These are phyloP conservation scores for Colletotrichum neosansevieriae DNA, from an alignment of 2,329 filamentous ascomycete genomes.

Conservation along the genomic window DNA sequence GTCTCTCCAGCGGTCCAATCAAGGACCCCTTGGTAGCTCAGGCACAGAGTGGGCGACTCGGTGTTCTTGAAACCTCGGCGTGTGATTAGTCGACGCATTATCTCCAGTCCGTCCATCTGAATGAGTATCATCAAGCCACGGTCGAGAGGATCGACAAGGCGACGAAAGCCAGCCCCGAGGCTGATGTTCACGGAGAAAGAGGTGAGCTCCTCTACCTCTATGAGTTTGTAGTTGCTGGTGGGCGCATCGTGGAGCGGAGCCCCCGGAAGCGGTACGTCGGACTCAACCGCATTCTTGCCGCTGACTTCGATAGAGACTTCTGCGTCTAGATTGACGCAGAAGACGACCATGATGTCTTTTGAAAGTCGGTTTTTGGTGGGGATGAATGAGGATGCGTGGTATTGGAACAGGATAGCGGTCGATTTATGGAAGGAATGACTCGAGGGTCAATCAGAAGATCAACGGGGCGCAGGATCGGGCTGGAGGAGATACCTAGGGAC, in stretches of 20 bases:
- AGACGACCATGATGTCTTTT: neutral
- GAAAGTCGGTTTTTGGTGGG: too few species aligned
- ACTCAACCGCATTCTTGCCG: neutral
- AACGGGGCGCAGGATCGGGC: too few species aligned
- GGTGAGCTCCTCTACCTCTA: neutral
- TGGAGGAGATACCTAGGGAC: too few species aligned
- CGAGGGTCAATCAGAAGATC: too few species aligned
- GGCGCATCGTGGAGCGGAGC: neutral
- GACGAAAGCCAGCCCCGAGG: constrained; percentile 1
- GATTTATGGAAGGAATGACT: too few species aligned
- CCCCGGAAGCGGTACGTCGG: neutral
- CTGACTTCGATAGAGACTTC: constrained; percentile 1
- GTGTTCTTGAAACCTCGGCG: neutral
- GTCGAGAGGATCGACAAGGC: neutral
- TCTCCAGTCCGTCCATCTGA: constrained; percentile 6
- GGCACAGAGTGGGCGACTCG: neutral
- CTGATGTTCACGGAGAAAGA: constrained; percentile 4
- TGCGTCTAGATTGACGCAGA: neutral
- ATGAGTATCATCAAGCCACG: constrained; percentile 4
- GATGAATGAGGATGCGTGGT: too few species aligned
- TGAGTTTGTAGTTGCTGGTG: neutral
- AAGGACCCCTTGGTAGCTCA: neutral
- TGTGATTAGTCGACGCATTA: constrained; percentile 2
- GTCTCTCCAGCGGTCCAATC: neutral
- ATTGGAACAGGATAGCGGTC: too few species aligned